Conservation (phyloP, 176 grass and related monocot genomes). For the Urochloa ruziziensis region DNA sequence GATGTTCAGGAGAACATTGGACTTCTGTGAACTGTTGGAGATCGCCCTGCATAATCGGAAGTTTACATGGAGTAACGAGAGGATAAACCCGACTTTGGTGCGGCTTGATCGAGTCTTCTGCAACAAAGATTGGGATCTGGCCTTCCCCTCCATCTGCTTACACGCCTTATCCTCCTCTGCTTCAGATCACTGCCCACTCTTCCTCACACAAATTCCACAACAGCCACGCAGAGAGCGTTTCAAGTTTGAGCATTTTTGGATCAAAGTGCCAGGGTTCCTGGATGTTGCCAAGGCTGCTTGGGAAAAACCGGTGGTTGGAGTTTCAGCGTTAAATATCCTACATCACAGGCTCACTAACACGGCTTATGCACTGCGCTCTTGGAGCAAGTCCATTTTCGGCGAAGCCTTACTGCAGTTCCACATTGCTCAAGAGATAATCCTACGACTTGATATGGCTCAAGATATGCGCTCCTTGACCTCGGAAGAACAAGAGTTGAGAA, state of each 20-base stretch:
- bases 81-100: not conserved
- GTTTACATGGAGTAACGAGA: not conserved
- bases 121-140: not conserved
- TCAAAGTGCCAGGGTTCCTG: not conserved
- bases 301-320: not conserved
- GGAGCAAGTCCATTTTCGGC: not conserved
- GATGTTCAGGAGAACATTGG: not conserved
- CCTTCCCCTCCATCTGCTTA: fast-evolving
- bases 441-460: not conserved
- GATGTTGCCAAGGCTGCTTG: not conserved
- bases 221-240: no score
- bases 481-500: not conserved
- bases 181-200: not conserved
- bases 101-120: not conserved
- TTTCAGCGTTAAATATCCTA: not conserved
- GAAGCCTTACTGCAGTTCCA: not conserved
- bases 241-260: no score
- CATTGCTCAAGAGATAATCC: not conserved
- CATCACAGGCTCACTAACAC: not conserved
- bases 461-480: fast-evolving
- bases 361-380: no score
- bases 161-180: not conserved
- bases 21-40: not conserved
- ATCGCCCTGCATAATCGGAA: not conserved
- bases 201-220: not conserved